phyloP scores from a whole-genome alignment of 495 filamentous ascomycete species.

The Talaromyces nanjingensis region DNA sequence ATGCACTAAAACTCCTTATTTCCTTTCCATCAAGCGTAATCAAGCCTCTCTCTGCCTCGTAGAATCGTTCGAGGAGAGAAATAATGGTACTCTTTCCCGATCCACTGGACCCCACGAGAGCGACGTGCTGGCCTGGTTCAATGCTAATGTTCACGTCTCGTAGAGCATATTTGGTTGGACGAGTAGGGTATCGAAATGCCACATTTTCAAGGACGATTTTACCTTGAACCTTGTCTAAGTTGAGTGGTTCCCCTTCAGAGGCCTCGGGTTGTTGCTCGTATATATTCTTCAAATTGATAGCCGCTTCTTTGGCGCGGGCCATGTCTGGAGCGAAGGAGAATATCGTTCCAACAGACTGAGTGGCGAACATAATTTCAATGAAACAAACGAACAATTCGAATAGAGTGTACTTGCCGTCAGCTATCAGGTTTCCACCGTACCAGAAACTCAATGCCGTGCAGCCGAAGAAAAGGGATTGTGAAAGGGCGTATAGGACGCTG shows the following conservation, averaged over 20 bases:
- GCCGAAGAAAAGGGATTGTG: not conserved
- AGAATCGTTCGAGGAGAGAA: constrained; percentile 48
- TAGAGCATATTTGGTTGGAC: not conserved
- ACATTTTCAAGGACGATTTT: not conserved
- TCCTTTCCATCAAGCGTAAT: constrained; percentile 54
- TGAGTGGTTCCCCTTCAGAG: not conserved
- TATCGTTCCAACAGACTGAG: not conserved
- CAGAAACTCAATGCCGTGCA: not conserved
- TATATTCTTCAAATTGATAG: not conserved
- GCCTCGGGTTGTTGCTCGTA: not conserved
- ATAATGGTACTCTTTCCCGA: constrained; percentile 56
- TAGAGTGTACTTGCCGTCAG: not conserved
- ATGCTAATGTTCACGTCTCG: not conserved
- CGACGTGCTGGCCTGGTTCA: not conserved
- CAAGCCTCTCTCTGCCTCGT: constrained; percentile 39
- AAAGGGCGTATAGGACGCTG: not conserved
- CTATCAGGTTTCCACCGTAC: not conserved
- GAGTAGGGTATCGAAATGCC: not conserved
- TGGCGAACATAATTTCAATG: not conserved
- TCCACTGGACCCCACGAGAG: constrained; percentile 22
- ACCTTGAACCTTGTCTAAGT: not conserved
- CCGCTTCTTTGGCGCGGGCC: too few species aligned
- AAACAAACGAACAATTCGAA: not conserved
- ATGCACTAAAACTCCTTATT: constrained; percentile 47
- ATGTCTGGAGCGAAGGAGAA: not conserved